Base-by-base conservation (phyloP, 2,329 filamentous ascomycete genomes). In the Pezicula radicicola region DNA sequence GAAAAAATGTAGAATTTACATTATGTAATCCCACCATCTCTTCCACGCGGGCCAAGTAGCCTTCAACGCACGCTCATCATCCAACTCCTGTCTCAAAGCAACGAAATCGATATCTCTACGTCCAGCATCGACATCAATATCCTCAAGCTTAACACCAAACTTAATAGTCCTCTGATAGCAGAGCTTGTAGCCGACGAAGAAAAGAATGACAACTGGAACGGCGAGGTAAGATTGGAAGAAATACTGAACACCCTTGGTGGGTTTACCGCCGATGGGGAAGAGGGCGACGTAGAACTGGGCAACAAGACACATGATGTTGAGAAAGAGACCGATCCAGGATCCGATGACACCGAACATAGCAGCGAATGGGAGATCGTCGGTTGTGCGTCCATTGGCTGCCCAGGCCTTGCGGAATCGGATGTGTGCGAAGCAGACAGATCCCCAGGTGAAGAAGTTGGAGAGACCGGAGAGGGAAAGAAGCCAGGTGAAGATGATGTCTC, bases 381-480 rank as follows among this genome's bases (percentile, higher is more conserved):
- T 64, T 48, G 64, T 63, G 58, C 79, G 79, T 50, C 82, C 83
- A 61, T 85, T 80, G 8, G 72, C 66, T 58, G 76, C 75, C 83
- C 83, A 86, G 21, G 76, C 81, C 47, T 75, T 66, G 54, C 83
- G 78, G 77, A 86, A 86, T 47, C 83, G 80, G 65, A 86, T 85
- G 64, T 85, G 81, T 0, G 81, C 75, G 1, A 83, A 67, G 66
- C 81, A 85, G 64, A 85, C 83, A 50, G 77, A 84, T 37, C 79
- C 83, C 87, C 87, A 91, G 30, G 86, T 85, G 69, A 91, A 88
- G 66, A 91, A 81, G 56, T 81, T 85, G 1, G 83, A 81, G 12
- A 91, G 79, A 46, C 86, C 87, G 0, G 85, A 88, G 19, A 91
- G 78, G 0, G 87, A 78, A 45, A 89, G 73, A 51, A 87, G 76